A percentile compares a stretch with the other conserved stretches of the same genome.
phyloP scores from a whole-genome alignment of 179 eudicot species.

The Patellifolia procumbens region DNA sequence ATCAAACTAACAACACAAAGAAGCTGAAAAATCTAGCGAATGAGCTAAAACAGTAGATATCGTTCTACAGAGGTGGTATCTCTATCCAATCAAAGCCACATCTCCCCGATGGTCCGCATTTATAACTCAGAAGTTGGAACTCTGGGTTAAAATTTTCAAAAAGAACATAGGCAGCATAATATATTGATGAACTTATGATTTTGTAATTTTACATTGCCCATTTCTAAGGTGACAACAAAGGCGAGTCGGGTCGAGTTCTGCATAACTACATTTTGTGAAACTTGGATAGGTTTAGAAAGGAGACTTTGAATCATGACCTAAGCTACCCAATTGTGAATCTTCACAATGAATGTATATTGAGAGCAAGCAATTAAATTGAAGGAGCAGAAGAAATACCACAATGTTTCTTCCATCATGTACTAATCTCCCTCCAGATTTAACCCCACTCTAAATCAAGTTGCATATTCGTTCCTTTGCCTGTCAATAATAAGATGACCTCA shows the following conservation, averaged over 20 bases:
- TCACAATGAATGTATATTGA: not conserved
- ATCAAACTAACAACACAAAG: not conserved
- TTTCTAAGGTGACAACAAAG: not conserved
- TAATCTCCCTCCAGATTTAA: constrained; percentile 79
- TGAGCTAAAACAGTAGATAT: not conserved
- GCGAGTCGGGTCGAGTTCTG: not conserved
- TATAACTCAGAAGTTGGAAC: not conserved
- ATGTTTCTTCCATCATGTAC: too few relatives aligned
- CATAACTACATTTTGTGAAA: not conserved
- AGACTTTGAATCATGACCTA: not conserved
- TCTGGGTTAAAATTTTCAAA: not conserved
- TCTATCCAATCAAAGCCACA: too few relatives aligned
- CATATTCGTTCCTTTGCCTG: constrained; percentile 90
- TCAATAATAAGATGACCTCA: not conserved
- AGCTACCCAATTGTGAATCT: not conserved
- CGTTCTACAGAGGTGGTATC: too few relatives aligned
- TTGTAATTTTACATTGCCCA: not conserved
- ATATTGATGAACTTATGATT: not conserved
- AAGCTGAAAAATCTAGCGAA: not conserved
- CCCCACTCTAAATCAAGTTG: constrained; percentile 79
- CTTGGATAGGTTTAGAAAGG: not conserved
- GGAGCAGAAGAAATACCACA: constrained; percentile 40
- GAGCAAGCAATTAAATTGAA: not conserved
- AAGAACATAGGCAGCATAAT: not conserved
- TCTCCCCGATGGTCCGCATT: too few relatives aligned